phyloP scores from a whole-genome alignment of 1,284 basidiomycete species.

The Irpex sp. region DNA sequence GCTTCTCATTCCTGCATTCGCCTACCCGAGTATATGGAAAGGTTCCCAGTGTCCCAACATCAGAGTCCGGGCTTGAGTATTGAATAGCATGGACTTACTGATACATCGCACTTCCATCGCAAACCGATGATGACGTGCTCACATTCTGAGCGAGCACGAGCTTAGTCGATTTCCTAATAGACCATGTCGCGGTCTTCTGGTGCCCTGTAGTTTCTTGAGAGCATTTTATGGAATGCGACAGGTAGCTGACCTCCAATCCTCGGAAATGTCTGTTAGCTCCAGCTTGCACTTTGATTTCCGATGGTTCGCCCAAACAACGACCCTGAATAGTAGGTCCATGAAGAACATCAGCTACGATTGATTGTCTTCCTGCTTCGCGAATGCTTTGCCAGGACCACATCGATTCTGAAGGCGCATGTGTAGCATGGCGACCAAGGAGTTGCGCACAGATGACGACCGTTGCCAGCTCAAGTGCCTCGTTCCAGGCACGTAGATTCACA shows the following conservation, averaged over 20 bases:
- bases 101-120: too few species aligned
- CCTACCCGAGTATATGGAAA: neutral
- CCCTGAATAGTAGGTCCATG: neutral
- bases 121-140: neutral
- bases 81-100: too few species aligned
- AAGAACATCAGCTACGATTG: neutral
- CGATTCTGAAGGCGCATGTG: neutral
- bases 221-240: neutral
- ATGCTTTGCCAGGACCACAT: neutral
- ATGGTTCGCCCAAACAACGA: neutral
- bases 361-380: neutral
- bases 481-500: neutral
- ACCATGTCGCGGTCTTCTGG: neutral
- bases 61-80: too few species aligned
- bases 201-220: neutral
- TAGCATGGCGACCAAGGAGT: neutral
- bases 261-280: too few species aligned
- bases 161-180: neutral
- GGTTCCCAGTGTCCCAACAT: too few species aligned
- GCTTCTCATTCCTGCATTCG: neutral
- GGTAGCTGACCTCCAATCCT: neutral
- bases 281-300: neutral
- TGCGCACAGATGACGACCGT: neutral
- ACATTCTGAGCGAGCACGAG: neutral
- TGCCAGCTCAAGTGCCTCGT: neutral